These are phyloP conservation scores for Ziziphus jujuba DNA, from an alignment of 306 rosid genomes.

Conservation along the genomic window DNA sequence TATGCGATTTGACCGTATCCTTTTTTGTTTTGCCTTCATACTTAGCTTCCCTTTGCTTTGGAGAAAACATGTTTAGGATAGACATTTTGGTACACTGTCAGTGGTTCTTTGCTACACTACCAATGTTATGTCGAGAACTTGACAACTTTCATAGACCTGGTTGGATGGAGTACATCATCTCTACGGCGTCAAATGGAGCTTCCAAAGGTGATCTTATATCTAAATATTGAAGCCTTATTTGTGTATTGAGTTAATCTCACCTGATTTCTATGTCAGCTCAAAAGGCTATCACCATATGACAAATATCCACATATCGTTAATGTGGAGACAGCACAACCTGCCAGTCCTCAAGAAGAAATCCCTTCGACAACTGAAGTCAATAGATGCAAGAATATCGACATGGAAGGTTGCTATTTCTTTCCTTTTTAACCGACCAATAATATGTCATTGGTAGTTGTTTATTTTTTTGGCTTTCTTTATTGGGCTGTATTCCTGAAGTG, in stretches of 20 bases:
- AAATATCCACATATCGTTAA: constrained; percentile 68
- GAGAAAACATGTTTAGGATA: background rate
- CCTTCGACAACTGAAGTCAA: constrained; percentile 33
- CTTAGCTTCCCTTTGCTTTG: background rate
- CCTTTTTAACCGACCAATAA: background rate
- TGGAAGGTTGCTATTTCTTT: constrained; percentile 53
- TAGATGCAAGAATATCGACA: constrained; percentile 34
- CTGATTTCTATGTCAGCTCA: constrained; percentile 38
- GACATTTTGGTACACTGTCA: background rate
- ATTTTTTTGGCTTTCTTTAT: background rate
- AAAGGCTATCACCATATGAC: constrained; percentile 43
- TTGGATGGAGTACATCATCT: constrained; percentile 97
- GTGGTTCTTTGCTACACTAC: background rate
- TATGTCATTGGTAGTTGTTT: background rate
- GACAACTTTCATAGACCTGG: constrained; percentile 63
- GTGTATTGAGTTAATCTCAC: constrained; percentile 25
- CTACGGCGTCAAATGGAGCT: constrained; percentile 69
- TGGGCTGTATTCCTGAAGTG: background rate
- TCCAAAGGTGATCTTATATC: constrained; percentile 62
- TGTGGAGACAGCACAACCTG: constrained; percentile 40
- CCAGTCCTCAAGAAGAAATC: constrained; percentile 32
- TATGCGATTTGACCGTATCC: constrained; percentile 80
- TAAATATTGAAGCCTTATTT: constrained; percentile 12
- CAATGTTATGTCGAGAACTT: constrained; percentile 35
- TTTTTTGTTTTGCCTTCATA: background rate